Base-by-base conservation (phyloP, 2,329 filamentous ascomycete genomes). In the Hypoxylon sp. region DNA sequence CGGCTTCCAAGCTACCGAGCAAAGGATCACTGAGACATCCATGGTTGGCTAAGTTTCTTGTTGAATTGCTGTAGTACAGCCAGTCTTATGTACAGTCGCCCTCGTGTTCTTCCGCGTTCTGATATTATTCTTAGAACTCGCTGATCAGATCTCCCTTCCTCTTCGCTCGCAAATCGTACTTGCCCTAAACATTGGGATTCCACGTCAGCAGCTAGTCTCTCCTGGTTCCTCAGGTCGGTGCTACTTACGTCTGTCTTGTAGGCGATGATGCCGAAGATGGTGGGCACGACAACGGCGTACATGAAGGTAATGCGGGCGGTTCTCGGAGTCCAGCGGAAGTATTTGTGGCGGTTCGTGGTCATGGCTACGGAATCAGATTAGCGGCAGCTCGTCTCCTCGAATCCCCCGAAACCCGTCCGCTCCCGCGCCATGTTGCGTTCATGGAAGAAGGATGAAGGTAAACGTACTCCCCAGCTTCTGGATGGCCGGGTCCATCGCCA, bases 281-380 rank as follows among this genome's bases (percentile, higher is more conserved):
- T 81, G 6, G 96, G 96, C 47, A 98, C 87, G 59, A 91, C 83
- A 35, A 90, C 83, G 65, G 92, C 87, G 81, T 95, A 98, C 71
- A 91, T 85, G 78, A 98, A 89, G 3, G 91, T 90, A 77, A 98
- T 81, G 83, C 88, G 90, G 31, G 93, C 94, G 50, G 94, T 97
- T 77, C 92, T 87, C 58, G 90, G 88, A 37, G 92, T 98, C 93
- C 94, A 98, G 81, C 94, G 89, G 88, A 98, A 99, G 88, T 93
- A 97, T 84, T 94, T 94, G 88, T 94, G 91, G 73, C 96, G 92
- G 85, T 93, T 94, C 77, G 88, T 85, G 77, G 87, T 89, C 90
- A 98, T 92, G 80, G 92, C 94, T 97, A 77, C 58, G 54, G 33
- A 37, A 35, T 24, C 37, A 42, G 13, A 44, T 71, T 29, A 69